Conservation (phyloP, 352 stramenopile species). For the Phytopythium ostracodes region DNA sequence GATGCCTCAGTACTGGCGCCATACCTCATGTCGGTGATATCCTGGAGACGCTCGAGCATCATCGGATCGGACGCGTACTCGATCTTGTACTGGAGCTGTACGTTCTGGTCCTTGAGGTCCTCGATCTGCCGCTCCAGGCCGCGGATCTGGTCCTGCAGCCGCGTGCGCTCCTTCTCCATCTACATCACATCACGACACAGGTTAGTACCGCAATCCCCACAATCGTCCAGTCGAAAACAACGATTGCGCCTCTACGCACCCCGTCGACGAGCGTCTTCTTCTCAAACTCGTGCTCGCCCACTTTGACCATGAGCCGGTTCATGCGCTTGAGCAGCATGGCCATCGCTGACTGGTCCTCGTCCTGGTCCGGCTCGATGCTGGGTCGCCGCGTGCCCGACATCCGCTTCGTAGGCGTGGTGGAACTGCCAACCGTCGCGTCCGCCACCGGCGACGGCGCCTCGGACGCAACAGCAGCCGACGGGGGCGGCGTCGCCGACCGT, state of each 20-base stretch:
- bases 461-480: neutral
- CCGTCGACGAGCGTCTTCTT: constrained; percentile 81
- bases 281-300: constrained; percentile 83
- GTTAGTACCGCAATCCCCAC: neutral
- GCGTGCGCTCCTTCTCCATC: constrained; percentile 79
- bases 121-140: constrained; percentile 57
- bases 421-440: neutral
- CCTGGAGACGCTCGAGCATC: constrained; percentile 75
- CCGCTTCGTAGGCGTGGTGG: neutral
- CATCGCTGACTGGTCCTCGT: constrained; percentile 41
- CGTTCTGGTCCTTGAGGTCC: constrained; percentile 74
- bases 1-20: neutral
- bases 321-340: constrained; percentile 73
- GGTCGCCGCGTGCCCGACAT: neutral
- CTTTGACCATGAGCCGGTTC: constrained; percentile 83
- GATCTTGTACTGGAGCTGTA: constrained; percentile 82
- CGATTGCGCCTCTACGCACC: constrained; percentile 14
- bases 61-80: constrained; percentile 82
- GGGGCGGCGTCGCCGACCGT: constrained; percentile 17
- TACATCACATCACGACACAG: constrained; percentile 12
- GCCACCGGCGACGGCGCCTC: neutral
- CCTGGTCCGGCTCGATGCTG: constrained; percentile 1
- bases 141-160: constrained; percentile 30
- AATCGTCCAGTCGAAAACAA: neutral
- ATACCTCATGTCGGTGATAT: constrained; percentile 73